phyloP scores from a whole-genome alignment of 2,329 filamentous ascomycete species.

The Pseudohalonectria lignicola region DNA sequence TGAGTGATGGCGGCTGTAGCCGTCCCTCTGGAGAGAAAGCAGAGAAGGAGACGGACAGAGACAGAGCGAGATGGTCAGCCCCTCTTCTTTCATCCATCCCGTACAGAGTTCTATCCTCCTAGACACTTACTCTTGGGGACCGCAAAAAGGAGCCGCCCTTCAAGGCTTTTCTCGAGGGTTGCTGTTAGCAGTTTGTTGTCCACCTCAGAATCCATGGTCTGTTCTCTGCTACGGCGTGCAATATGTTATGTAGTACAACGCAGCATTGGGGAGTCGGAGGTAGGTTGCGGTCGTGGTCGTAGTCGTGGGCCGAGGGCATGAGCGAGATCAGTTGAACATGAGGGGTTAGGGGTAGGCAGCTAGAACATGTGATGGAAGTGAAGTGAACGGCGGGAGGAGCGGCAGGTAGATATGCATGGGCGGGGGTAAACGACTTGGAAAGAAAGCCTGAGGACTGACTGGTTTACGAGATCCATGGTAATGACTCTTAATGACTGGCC shows the following conservation, averaged over 20 bases:
- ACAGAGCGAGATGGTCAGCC: neutral
- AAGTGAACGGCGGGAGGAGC: too few relatives aligned
- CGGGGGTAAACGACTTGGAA: too few relatives aligned
- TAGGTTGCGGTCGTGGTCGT: too few relatives aligned
- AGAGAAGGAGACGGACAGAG: neutral
- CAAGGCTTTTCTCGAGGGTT: constrained; percentile 48
- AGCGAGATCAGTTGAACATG: too few relatives aligned
- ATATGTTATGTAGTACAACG: too few relatives aligned
- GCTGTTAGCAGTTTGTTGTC: constrained; percentile 20
- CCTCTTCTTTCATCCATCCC: neutral
- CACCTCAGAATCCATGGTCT: too few relatives aligned
- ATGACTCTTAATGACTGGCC: neutral
- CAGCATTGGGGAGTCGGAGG: too few relatives aligned
- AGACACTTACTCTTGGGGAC: constrained; percentile 97
- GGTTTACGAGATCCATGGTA: constrained; percentile 42
- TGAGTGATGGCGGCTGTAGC: constrained; percentile 75
- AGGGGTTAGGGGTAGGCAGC: too few relatives aligned
- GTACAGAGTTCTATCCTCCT: constrained; percentile 4
- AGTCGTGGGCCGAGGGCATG: too few relatives aligned
- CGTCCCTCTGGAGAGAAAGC: constrained; percentile 62
- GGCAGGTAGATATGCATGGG: too few relatives aligned
- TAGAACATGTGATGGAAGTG: too few relatives aligned
- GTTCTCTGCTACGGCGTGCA: too few relatives aligned
- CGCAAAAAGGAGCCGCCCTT: constrained; percentile 87
- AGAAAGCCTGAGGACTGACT: constrained; percentile 26